These are phyloP conservation scores for Silybum marianum DNA, from an alignment of 129 eudicot species.

Conservation along the genomic window DNA sequence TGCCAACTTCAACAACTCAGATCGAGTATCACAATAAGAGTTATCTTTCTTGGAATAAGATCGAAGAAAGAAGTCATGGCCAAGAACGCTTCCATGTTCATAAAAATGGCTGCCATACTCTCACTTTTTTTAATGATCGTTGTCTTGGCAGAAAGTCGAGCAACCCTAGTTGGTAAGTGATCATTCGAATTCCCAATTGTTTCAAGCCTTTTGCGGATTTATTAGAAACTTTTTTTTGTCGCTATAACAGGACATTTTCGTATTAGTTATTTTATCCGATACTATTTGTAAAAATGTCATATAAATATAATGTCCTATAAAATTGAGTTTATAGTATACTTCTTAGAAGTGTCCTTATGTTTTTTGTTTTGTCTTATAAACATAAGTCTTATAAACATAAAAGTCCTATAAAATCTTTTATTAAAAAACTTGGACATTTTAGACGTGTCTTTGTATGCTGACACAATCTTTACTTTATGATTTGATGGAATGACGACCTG, in stretches of 20 bases:
- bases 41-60: neutral
- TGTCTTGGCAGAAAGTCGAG: conserved; percentile 23
- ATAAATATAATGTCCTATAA: too few species aligned
- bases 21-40: conserved; percentile 8
- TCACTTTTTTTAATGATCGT: conserved; percentile 24
- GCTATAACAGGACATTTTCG: too few species aligned
- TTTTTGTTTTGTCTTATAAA: too few species aligned
- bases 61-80: conserved; percentile 21
- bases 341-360: too few species aligned
- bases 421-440: too few species aligned
- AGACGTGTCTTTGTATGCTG: neutral
- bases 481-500: neutral
- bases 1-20: conserved; percentile 6
- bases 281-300: too few species aligned
- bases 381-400: too few species aligned
- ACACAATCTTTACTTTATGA: neutral
- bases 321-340: too few species aligned
- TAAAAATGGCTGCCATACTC: conserved; percentile 17
- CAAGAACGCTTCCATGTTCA: conserved; percentile 18
- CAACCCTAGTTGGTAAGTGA: conserved; percentile 4
- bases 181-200: neutral
- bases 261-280: too few species aligned
- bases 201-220: neutral
- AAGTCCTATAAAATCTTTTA: too few species aligned
- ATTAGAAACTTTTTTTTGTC: neutral